These are phyloP conservation scores for Atkinsonella hypoxylon DNA, from an alignment of 2,329 filamentous ascomycete species.

Conservation along the genomic window DNA sequence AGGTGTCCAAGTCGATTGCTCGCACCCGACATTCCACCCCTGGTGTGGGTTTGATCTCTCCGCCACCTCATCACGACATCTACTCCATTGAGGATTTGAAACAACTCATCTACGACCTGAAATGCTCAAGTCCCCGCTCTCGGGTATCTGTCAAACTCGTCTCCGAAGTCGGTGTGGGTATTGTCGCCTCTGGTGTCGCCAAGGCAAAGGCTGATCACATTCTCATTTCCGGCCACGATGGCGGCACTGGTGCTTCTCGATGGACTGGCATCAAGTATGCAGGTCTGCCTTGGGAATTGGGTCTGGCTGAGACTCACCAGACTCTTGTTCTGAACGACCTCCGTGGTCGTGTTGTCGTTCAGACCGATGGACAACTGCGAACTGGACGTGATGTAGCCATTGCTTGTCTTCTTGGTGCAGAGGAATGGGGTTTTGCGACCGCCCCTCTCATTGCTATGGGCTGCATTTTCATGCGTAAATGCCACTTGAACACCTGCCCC, in stretches of 20 bases:
- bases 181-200: slow-evolving; percentile 92
- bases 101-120: slow-evolving; percentile 94
- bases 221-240: slow-evolving; percentile 90
- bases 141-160: slow-evolving; percentile 95
- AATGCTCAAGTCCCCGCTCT: slow-evolving; percentile 87
- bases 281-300: slow-evolving; percentile 90
- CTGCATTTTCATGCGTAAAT: slow-evolving; percentile 88
- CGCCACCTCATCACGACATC: slow-evolving; percentile 93
- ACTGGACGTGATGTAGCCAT: slow-evolving; percentile 91
- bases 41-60: slow-evolving; percentile 90
- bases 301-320: slow-evolving; percentile 94
- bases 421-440: slow-evolving; percentile 95
- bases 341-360: slow-evolving; percentile 86
- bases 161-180: slow-evolving; percentile 93
- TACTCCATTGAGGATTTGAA: slow-evolving; percentile 98
- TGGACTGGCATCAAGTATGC: slow-evolving; percentile 99
- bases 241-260: slow-evolving; percentile 88
- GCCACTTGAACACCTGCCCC: slow-evolving; percentile 64
- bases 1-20: slow-evolving; percentile 88
- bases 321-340: slow-evolving; percentile 92
- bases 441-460: slow-evolving; percentile 93
- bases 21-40: slow-evolving; percentile 92
- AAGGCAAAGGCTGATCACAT: slow-evolving; percentile 98
- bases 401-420: slow-evolving; percentile 88
- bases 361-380: slow-evolving; percentile 88